These are phyloP conservation scores for Schwanniomyces occidentalis DNA, from an alignment of 805 yeast genomes.

Conservation along the genomic window DNA sequence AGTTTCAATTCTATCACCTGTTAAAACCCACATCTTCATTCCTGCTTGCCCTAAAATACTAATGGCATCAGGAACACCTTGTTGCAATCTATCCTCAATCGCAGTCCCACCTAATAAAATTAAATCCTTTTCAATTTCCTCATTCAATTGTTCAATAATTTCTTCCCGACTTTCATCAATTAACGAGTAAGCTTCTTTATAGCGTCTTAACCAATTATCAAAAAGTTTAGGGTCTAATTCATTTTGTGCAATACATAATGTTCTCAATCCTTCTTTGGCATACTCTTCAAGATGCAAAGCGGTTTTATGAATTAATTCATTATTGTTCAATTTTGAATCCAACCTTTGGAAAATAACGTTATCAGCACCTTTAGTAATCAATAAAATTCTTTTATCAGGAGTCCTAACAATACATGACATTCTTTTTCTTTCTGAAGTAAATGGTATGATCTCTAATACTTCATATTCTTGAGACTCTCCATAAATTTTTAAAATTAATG, in stretches of 20 bases:
- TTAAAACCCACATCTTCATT: conserved; percentile 78
- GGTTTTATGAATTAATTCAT: conserved; percentile 53
- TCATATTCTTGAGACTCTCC: conserved; percentile 49
- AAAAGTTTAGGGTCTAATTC: conserved; percentile 48
- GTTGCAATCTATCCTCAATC: conserved; percentile 76
- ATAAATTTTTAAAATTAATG: conserved; percentile 43
- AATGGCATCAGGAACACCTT: conserved; percentile 76
- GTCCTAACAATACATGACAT: conserved; percentile 70
- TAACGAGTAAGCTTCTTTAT: conserved; percentile 57
- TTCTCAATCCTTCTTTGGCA: conserved; percentile 78
- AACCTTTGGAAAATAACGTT: conserved; percentile 55
- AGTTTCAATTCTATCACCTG: conserved; percentile 82
- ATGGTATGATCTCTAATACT: conserved; percentile 58
- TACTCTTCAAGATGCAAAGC: conserved; percentile 64
- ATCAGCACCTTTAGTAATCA: conserved; percentile 76
- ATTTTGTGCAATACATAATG: conserved; percentile 67
- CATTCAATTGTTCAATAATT: conserved; percentile 52
- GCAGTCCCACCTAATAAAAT: conserved; percentile 75
- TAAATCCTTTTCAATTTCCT: conserved; percentile 59
- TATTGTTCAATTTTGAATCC: conserved; percentile 31
- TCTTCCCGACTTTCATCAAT: conserved; percentile 59
- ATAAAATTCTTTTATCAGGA: conserved; percentile 40
- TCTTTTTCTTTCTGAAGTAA: conserved; percentile 71
- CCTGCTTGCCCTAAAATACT: conserved; percentile 68
- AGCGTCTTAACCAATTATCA: conserved; percentile 54